Evolutionary conservation across 306 rosid species (phyloP), one percentile per base, ranked within the genome.

Genomic region (Dalbergia oliveri): DNA sequence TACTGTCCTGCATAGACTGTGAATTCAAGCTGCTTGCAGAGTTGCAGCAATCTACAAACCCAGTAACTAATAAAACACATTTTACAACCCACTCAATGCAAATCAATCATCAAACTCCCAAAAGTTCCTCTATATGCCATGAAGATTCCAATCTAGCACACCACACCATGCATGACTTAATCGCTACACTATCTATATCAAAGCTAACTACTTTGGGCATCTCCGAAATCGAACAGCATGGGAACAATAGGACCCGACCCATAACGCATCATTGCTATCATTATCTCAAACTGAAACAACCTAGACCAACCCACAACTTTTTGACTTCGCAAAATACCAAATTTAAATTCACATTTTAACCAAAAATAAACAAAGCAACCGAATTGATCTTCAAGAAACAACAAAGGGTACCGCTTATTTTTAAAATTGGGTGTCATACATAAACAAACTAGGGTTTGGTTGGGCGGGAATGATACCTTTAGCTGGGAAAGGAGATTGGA

Each of bases 401-500:
- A 49, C 14, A 43, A 69, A 16, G 8, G 26, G 72, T 3, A 34
- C 18, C 56, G 4, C 56, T 0, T 0, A 19, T 14, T 12, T 15
- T 23, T 5, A 9, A 23, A 70, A 56, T 56, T 51, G 23, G 59
- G 66, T 2, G 77, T 3, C 8, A 66, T 72, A 2, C 5, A 66
- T 5, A 21, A 57, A 54, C 18, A 67, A 87, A 69, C 34, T 88
- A 83, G 91, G 93, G 89, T 81, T 74, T 74, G 62, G 54, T 72
- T n/a, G 66, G 80, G 45, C 9, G 39, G 16, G 53, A 21, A 53
- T 54, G 1, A 6, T 78, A 95, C 99, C 97, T 94, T 94, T 16
- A 94, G 94, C 80, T 93, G 90, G 8, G 94, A 90, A 35, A 94
- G 95, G 35, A 90, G 86, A 44, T 73, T 72, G 65, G 69, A 26